These are phyloP conservation scores for Apophysomyces variabilis DNA, from an alignment of 371 early-diverging fungal genomes.

Conservation along the genomic window DNA sequence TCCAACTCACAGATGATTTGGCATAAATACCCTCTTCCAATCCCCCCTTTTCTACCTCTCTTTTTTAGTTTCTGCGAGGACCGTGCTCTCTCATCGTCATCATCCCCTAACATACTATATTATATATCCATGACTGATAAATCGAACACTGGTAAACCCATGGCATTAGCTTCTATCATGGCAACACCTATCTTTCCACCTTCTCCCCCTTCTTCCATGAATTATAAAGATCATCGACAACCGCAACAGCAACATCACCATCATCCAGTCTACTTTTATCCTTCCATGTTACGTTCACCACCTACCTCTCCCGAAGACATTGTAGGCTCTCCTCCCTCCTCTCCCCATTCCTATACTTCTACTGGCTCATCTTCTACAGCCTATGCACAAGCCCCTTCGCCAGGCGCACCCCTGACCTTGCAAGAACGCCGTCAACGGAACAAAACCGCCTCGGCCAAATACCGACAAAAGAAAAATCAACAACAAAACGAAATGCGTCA, in stretches of 20 bases:
- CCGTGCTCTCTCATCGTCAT: neutral
- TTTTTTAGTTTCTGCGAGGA: slow-evolving; percentile 6
- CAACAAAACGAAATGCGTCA: slow-evolving; percentile 65
- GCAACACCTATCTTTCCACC: slow-evolving; percentile 26
- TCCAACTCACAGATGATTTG: neutral
- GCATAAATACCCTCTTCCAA: slow-evolving; percentile 1
- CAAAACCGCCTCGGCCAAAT: slow-evolving; percentile 70
- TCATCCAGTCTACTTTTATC: slow-evolving; percentile 1
- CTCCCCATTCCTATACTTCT: slow-evolving; percentile 22
- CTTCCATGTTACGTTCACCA: slow-evolving; percentile 32
- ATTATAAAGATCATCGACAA: slow-evolving; percentile 25
- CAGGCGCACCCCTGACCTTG: slow-evolving; percentile 42
- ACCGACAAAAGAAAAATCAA: slow-evolving; percentile 66
- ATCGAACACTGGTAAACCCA: slow-evolving; percentile 19
- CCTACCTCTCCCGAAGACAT: slow-evolving; percentile 44
- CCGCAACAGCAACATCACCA: neutral
- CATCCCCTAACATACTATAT: too few species aligned
- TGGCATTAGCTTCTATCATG: slow-evolving; percentile 49
- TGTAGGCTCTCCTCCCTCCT: slow-evolving; percentile 29
- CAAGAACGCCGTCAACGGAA: slow-evolving; percentile 63
- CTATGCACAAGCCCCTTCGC: slow-evolving; percentile 1
- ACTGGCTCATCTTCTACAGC: slow-evolving; percentile 8
- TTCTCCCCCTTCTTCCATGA: slow-evolving; percentile 24
- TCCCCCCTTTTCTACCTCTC: neutral
- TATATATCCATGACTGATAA: slow-evolving; percentile 4